These are phyloP conservation scores for Aschersonia sp. DNA, from an alignment of 2,329 filamentous ascomycete genomes.

Conservation along the genomic window DNA sequence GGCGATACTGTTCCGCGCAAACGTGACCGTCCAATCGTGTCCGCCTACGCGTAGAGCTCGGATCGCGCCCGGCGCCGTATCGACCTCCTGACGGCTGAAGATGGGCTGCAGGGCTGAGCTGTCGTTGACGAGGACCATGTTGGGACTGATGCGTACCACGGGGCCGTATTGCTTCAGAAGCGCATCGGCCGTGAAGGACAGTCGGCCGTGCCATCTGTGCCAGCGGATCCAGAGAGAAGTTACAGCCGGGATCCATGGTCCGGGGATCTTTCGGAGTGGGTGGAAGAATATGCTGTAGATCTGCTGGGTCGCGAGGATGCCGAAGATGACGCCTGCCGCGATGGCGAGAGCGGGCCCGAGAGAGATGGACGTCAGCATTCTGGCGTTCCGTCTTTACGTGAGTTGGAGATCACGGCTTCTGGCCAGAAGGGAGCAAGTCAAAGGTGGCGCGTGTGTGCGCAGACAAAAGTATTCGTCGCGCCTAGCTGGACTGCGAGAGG, in stretches of 20 bases:
- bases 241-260: conserved; percentile 7
- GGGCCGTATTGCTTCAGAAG: conserved; percentile 8
- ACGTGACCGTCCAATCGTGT: conserved; percentile 9
- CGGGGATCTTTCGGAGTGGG: conserved; percentile 7
- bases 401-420: background rate
- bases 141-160: conserved; percentile 10
- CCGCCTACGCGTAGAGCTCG: conserved; percentile 8
- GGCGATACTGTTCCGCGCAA: conserved; percentile 6
- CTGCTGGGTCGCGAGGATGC: background rate
- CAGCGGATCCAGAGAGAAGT: conserved; percentile 11
- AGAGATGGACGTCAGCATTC: background rate
- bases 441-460: too few species aligned
- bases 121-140: conserved; percentile 12
- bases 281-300: conserved; percentile 2
- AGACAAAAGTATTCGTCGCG: too few species aligned
- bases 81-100: conserved; percentile 6
- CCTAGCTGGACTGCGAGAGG: too few species aligned
- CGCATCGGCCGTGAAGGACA: conserved; percentile 7
- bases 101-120: conserved; percentile 3
- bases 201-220: conserved; percentile 9
- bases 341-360: background rate
- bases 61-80: conserved; percentile 7
- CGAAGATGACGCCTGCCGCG: background rate
- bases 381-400: background rate
- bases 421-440: background rate